A percentile compares a stretch with the other conserved stretches of the same genome.
Conservation (phyloP, 257 asterid species). For the Agastache rugosa region DNA sequence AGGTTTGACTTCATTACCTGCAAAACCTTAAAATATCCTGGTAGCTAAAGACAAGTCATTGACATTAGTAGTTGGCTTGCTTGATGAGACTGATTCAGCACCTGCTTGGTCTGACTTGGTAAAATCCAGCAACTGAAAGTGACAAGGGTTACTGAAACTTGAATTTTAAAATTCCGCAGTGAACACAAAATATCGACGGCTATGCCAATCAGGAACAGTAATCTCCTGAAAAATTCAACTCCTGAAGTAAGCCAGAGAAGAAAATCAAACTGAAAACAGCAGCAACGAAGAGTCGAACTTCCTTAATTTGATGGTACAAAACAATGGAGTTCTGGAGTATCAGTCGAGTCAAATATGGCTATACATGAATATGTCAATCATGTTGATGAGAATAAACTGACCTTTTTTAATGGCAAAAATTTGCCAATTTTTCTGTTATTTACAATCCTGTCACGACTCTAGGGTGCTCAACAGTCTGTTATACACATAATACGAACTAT, state of each 20-base stretch:
- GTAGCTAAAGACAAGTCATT: neutral
- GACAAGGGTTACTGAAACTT: slow-evolving; percentile 9
- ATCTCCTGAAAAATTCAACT: slow-evolving; percentile 31
- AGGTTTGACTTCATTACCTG: slow-evolving; percentile 25
- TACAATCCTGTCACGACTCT: slow-evolving; percentile 27
- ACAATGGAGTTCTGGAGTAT: neutral
- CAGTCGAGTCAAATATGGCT: slow-evolving; percentile 7
- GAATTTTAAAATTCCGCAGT: slow-evolving; percentile 5
- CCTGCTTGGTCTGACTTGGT: slow-evolving; percentile 16
- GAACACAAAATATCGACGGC: slow-evolving; percentile 10
- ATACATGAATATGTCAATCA: neutral
- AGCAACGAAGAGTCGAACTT: neutral
- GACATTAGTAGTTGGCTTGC: slow-evolving; percentile 8
- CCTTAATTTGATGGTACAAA: neutral
- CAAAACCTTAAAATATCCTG: neutral
- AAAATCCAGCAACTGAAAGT: slow-evolving; percentile 16
- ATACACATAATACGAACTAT: slow-evolving; percentile 34
- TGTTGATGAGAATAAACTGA: neutral
- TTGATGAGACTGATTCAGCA: slow-evolving; percentile 38
- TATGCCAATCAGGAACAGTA: neutral
- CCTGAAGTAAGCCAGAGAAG: slow-evolving; percentile 12
- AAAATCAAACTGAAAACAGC: neutral
- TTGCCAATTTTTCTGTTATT: slow-evolving; percentile 25
- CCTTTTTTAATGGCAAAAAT: neutral
- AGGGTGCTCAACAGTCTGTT: slow-evolving; percentile 25